Conservation (phyloP, 192 early-diverging fungal species). For the Mortierella claussenii region DNA sequence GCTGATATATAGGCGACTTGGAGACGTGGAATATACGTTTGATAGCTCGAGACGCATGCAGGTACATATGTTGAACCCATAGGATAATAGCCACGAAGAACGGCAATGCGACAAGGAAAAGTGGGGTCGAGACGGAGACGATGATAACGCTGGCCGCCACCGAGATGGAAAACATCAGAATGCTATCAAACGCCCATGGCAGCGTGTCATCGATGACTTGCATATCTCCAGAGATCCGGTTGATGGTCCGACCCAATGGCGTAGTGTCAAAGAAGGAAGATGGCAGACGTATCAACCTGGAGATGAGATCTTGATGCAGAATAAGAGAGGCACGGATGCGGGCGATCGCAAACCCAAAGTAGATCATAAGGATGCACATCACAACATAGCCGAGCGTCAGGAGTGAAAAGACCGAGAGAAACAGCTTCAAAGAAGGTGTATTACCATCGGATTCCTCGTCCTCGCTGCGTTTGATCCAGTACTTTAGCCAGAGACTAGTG, state of each 20-base stretch:
- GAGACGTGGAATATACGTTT: constrained; percentile 76
- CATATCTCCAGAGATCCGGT: constrained; percentile 89
- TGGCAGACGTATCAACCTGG: constrained; percentile 69
- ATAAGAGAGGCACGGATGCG: constrained; percentile 63
- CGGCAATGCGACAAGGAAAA: constrained; percentile 70
- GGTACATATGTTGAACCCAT: constrained; percentile 72
- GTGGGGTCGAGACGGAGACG: constrained; percentile 71
- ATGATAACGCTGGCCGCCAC: constrained; percentile 65
- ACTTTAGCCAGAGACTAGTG: constrained; percentile 70
- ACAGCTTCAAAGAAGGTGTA: constrained; percentile 55
- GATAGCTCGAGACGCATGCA: constrained; percentile 82
- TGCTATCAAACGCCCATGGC: constrained; percentile 58
- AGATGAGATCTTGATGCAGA: constrained; percentile 67
- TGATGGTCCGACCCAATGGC: constrained; percentile 77
- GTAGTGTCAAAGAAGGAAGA: constrained; percentile 90
- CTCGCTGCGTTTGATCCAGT: constrained; percentile 57
- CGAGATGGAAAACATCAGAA: constrained; percentile 59
- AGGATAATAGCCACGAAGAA: neutral
- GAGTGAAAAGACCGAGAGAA: constrained; percentile 22
- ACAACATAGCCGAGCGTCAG: constrained; percentile 14
- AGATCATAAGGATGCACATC: constrained; percentile 13
- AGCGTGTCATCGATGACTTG: constrained; percentile 61
- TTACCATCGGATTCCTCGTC: neutral
- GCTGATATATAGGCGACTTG: constrained; percentile 78
- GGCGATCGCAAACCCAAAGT: constrained; percentile 44